A percentile compares a stretch with the other conserved stretches of the same genome.
Conservation (phyloP, 129 eudicot species). For the Lactuca sativa region DNA sequence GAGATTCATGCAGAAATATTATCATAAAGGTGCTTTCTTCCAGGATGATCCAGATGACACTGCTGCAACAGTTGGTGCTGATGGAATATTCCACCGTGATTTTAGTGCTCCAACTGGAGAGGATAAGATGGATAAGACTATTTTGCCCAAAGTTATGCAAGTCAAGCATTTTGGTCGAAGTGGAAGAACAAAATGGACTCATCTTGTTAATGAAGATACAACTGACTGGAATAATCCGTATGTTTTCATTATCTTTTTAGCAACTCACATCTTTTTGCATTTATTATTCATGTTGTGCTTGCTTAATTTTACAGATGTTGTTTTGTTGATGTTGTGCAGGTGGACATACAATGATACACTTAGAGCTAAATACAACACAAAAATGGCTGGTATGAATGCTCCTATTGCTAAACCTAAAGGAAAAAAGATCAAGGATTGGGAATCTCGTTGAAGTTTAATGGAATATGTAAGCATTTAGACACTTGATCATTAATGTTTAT, state of each 20-base stretch:
- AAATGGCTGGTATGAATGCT: conserved; percentile 91
- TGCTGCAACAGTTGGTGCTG: conserved; percentile 73
- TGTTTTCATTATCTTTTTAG: conserved; percentile 23
- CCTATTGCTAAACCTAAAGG: conserved; percentile 93
- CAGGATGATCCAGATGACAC: conserved; percentile 75
- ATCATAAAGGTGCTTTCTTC: conserved; percentile 95
- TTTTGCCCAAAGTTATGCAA: conserved; percentile 95
- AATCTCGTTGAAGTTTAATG: conserved; percentile 39
- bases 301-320: too few relatives aligned
- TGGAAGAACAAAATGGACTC: conserved; percentile 98
- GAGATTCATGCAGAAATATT: conserved; percentile 99
- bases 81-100: conserved; percentile 60
- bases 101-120: conserved; percentile 94
- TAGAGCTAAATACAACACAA: conserved; percentile 74
- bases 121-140: conserved; percentile 89
- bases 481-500: conserved; percentile 1
- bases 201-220: conserved; percentile 94
- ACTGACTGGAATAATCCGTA: conserved; percentile 99
- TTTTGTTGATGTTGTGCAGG: conserved; percentile 37
- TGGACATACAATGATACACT: conserved; percentile 92
- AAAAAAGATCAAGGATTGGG: conserved; percentile 92
- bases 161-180: conserved; percentile 97
- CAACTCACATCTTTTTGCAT: neutral
- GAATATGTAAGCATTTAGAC: conserved; percentile 12
- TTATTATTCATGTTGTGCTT: neutral